Conservation (phyloP, 2,329 filamentous ascomycete species). For the Fusarium miscanthi region DNA sequence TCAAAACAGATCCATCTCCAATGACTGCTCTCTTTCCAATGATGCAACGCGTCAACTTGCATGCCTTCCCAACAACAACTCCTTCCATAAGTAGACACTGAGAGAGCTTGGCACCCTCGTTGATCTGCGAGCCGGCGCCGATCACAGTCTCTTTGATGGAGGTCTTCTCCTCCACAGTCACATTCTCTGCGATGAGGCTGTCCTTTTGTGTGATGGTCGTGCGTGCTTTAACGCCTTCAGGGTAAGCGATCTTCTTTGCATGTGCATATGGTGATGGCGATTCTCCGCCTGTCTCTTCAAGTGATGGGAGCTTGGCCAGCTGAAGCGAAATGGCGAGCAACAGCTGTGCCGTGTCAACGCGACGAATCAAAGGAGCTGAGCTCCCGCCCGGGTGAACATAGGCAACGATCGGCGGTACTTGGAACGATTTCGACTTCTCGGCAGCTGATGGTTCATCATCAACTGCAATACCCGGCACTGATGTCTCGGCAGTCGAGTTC, state of each 20-base stretch:
- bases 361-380: constrained; percentile 75
- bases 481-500: background rate
- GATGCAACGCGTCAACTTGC: constrained; percentile 87
- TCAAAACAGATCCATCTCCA: constrained; percentile 83
- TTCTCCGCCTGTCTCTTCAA: constrained; percentile 70
- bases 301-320: constrained; percentile 83
- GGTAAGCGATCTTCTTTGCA: constrained; percentile 81
- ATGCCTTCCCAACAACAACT: constrained; percentile 84
- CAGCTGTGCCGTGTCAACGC: constrained; percentile 87
- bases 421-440: constrained; percentile 31
- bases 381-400: constrained; percentile 77
- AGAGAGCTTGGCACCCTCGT: constrained; percentile 84
- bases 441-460: constrained; percentile 8
- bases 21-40: constrained; percentile 83
- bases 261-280: constrained; percentile 80
- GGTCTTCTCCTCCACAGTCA: constrained; percentile 86
- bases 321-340: constrained; percentile 85
- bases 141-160: constrained; percentile 95
- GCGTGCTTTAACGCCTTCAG: constrained; percentile 80
- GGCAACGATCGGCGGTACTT: constrained; percentile 79
- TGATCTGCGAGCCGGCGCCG: constrained; percentile 87
- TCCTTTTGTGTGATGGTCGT: constrained; percentile 87
- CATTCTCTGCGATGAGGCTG: constrained; percentile 87
- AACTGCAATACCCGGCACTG: constrained; percentile 9
- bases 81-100: constrained; percentile 94